These are phyloP conservation scores for Flaveria brownii DNA, from an alignment of 129 eudicot species.

Conservation along the genomic window DNA sequence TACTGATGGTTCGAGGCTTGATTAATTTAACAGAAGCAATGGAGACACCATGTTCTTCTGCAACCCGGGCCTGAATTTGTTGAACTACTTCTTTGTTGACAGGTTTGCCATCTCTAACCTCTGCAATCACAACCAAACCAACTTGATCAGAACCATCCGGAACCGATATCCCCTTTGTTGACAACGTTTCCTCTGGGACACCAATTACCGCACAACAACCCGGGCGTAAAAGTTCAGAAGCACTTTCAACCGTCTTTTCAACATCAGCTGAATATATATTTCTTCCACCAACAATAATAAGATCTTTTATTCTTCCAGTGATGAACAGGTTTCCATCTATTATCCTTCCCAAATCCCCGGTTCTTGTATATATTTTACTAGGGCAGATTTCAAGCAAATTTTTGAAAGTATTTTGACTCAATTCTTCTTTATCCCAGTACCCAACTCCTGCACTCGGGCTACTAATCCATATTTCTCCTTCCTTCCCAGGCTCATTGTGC, in stretches of 20 bases:
- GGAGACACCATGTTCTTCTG: conserved; percentile 78
- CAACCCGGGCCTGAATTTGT: conserved; percentile 61
- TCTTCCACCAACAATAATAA: conserved; percentile 83
- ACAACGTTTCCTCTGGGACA: conserved; percentile 71
- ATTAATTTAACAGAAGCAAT: conserved; percentile 63
- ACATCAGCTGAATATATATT: conserved; percentile 77
- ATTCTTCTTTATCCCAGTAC: conserved; percentile 69
- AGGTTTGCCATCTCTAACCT: conserved; percentile 72
- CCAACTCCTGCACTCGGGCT: conserved; percentile 90
- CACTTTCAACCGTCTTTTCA: conserved; percentile 80
- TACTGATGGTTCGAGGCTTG: conserved; percentile 71
- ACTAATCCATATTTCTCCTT: conserved; percentile 85
- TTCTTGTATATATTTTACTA: conserved; percentile 56
- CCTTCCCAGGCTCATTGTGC: conserved; percentile 49
- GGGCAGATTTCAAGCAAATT: conserved; percentile 40
- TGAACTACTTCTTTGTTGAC: conserved; percentile 54
- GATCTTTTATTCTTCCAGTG: conserved; percentile 86
- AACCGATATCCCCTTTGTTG: conserved; percentile 61
- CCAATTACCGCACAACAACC: conserved; percentile 92
- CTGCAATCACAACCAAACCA: conserved; percentile 86
- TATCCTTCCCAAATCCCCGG: conserved; percentile 76
- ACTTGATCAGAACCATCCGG: conserved; percentile 74
- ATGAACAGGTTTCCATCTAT: conserved; percentile 72
- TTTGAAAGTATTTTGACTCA: conserved; percentile 55
- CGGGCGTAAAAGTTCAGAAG: conserved; percentile 67